Evolutionary conservation across 108 stramenopile genomes (phyloP).

Genomic region (Ochromonas danica): DNA sequence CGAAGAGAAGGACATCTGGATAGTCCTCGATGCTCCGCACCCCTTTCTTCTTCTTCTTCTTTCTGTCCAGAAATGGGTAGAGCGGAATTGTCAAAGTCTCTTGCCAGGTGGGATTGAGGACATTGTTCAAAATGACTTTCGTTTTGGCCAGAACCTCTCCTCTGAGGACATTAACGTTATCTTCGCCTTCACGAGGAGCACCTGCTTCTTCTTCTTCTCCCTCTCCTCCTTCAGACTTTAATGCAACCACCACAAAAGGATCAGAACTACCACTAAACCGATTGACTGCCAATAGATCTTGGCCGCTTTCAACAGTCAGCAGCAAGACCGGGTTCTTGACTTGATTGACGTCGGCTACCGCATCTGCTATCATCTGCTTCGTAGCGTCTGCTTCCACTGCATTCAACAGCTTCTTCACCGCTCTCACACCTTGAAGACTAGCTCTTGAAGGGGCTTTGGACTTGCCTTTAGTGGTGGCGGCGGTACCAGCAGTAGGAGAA

Average conservation of each 20-base stretch:
- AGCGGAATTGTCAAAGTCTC: constrained; percentile 20
- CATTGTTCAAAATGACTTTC: neutral
- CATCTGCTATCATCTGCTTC: neutral
- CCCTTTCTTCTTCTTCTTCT: too few relatives aligned
- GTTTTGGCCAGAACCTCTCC: neutral
- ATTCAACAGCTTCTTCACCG: too few relatives aligned
- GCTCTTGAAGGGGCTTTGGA: neutral
- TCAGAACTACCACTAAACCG: constrained; percentile 2
- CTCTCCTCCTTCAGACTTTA: too few relatives aligned
- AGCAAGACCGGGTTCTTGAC: neutral
- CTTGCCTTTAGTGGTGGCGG: neutral
- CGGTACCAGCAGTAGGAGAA: too few relatives aligned
- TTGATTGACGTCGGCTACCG: too few relatives aligned
- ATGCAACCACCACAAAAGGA: neutral
- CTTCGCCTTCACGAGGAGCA: too few relatives aligned
- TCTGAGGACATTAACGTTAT: too few relatives aligned
- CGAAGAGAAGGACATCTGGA: neutral
- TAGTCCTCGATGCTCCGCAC: neutral
- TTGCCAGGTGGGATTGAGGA: neutral
- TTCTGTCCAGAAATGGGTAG: too few relatives aligned
- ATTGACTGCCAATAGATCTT: neutral
- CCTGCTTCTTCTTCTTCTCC: too few relatives aligned
- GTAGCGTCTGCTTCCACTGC: neutral
- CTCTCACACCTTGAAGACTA: too few relatives aligned
- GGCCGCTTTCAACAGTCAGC: neutral